Base-by-base conservation (phyloP, 2,329 filamentous ascomycete species). In the Camillea tinctor region DNA sequence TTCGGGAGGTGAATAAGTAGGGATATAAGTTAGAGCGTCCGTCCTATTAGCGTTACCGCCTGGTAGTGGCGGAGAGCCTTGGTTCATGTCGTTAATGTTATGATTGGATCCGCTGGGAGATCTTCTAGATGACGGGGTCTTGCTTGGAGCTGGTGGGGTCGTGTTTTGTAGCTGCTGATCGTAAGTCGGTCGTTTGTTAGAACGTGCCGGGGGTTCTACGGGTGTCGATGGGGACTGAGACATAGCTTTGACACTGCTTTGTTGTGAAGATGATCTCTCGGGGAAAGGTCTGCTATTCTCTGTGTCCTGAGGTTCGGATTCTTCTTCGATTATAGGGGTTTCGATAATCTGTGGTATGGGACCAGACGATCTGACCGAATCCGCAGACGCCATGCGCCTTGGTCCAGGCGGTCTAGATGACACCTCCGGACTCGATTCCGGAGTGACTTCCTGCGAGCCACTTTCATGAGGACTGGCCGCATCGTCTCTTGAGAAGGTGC, bases 11-110 rank as follows among this genome's bases (percentile, higher is more conserved):
- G 70, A 79, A 51, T 90, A 79, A 0, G 89, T 94, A 0, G 93
- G 91, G 55, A 95, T 93, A 66, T 93, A 89, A 0, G 91, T 92
- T 15, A 96, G 79, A 54, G 83, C 87, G 73, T 95, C 92, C 1
- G 91, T 94, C 52, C 90, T 85, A 6, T 73, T 77, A 7, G 84
- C 88, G 59, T 81, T 85, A 58, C 87, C 88, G 13, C 89, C 89
- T 21, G 90, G 88, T 1, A 94, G 76, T 24, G 86, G 80, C n/a
- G 91, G 86, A 3, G 89, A 85, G 61, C 84, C 82, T 26, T 84
- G 84, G 9, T 84, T 80, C 64, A 90, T 83, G 26, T 93, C 89
- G 65, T 87, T 87, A 20, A 89, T 78, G 1, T 81, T 85, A 54
- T 84, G 80, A 54, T 75, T 67, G 60, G 76, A 65, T 57, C 75